These are phyloP conservation scores for Monilinia laxa DNA, from an alignment of 2,329 filamentous ascomycete genomes.

Conservation along the genomic window DNA sequence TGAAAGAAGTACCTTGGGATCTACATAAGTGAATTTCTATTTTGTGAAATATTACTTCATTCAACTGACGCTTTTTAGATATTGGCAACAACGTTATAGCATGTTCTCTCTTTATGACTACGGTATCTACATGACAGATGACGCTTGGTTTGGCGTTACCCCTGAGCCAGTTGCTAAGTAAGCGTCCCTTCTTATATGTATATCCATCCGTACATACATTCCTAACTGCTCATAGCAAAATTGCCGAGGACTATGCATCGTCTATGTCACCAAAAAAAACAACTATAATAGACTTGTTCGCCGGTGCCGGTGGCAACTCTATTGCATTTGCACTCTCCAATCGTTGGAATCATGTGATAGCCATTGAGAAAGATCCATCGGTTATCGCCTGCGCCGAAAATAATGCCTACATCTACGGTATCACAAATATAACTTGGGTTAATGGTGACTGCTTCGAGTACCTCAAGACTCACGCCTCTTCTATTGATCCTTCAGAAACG, in stretches of 20 bases:
- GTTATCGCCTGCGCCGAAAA: slow-evolving; percentile 88
- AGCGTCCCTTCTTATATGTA: slow-evolving; percentile 35
- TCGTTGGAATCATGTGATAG: slow-evolving; percentile 80
- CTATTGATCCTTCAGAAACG: slow-evolving; percentile 35
- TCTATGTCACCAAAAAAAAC: slow-evolving; percentile 36
- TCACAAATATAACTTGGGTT: slow-evolving; percentile 79
- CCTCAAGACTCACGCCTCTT: slow-evolving; percentile 27
- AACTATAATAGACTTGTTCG: slow-evolving; percentile 79
- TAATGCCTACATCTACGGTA: slow-evolving; percentile 84
- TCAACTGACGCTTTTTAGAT: slow-evolving; percentile 52
- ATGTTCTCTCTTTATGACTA: slow-evolving; percentile 88
- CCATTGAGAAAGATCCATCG: slow-evolving; percentile 78
- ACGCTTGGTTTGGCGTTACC: slow-evolving; percentile 96
- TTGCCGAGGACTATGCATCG: slow-evolving; percentile 68
- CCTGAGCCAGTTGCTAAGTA: slow-evolving; percentile 87
- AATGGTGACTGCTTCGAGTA: slow-evolving; percentile 75
- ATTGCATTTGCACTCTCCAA: slow-evolving; percentile 88
- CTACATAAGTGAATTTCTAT: slow-evolving; percentile 69
- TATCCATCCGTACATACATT: slow-evolving; percentile 1
- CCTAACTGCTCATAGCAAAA: slow-evolving; percentile 53
- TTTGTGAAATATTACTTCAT: background rate
- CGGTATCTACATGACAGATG: slow-evolving; percentile 85
- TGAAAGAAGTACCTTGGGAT: slow-evolving; percentile 73
- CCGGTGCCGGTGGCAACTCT: slow-evolving; percentile 86
- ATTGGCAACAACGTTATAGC: slow-evolving; percentile 84